A percentile compares a stretch with the other conserved stretches of the same genome.
phyloP scores from a whole-genome alignment of 768 basidiomycete species.

The Hortiboletus campestris region DNA sequence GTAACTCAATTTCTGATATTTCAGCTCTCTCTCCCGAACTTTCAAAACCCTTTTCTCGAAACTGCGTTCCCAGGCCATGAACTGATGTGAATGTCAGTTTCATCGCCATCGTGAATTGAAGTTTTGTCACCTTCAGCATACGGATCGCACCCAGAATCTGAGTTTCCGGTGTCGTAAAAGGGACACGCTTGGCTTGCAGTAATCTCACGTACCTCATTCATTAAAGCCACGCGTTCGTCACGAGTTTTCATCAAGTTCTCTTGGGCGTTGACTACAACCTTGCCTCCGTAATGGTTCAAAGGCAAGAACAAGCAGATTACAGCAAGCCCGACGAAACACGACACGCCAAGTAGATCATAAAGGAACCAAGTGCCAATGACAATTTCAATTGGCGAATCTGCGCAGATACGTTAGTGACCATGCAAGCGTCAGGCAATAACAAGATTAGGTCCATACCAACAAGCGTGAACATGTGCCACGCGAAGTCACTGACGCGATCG shows the following conservation, averaged over 20 bases:
- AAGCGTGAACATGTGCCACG: conserved; percentile 74
- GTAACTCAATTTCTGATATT: conserved; percentile 84
- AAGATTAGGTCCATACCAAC: conserved; percentile 47
- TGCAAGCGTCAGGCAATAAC: neutral
- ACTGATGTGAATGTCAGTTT: conserved; percentile 40
- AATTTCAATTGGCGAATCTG: conserved; percentile 79
- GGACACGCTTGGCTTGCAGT: neutral
- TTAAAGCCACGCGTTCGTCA: conserved; percentile 85
- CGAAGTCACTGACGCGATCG: conserved; percentile 83
- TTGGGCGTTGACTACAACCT: conserved; percentile 72
- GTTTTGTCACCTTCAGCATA: conserved; percentile 67
- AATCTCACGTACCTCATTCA: conserved; percentile 66
- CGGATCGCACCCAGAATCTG: conserved; percentile 81
- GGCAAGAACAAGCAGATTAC: conserved; percentile 73
- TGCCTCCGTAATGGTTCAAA: conserved; percentile 81
- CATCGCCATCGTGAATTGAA: neutral
- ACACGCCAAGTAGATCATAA: conserved; percentile 75
- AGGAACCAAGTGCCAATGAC: conserved; percentile 71
- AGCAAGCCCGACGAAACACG: conserved; percentile 74
- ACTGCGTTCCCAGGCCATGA: conserved; percentile 94
- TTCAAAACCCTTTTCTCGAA: conserved; percentile 75
- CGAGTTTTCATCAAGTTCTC: conserved; percentile 89
- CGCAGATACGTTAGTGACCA: neutral
- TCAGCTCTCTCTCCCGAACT: conserved; percentile 77
- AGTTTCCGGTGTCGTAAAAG: neutral